phyloP scores from a whole-genome alignment of 257 asterid genomes.

The Nicotiana sylvestris region DNA sequence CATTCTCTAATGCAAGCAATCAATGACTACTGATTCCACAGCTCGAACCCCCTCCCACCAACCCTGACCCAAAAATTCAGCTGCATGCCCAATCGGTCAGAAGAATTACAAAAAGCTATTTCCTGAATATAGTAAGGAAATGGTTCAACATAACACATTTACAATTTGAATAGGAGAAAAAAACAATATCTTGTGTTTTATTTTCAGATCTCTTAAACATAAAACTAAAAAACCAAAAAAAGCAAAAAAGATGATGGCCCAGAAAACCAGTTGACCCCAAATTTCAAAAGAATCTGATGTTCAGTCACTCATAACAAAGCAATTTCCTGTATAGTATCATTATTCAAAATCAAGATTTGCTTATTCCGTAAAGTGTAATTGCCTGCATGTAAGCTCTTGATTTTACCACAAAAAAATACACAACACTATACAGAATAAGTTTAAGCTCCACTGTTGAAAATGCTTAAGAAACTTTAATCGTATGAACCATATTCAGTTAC shows the following conservation, averaged over 20 bases:
- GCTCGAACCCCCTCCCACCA: background rate
- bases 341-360: background rate
- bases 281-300: background rate
- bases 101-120: background rate
- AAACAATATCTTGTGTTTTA: no score
- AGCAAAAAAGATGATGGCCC: no score
- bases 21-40: no score
- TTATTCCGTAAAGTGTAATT: background rate
- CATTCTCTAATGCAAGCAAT: no score
- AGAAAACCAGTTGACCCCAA: no score
- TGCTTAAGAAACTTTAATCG: background rate
- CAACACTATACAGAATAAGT: background rate
- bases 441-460: background rate
- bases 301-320: background rate
- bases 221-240: no score
- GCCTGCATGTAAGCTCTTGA: background rate
- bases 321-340: background rate
- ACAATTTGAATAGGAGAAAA: no score
- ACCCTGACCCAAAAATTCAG: background rate
- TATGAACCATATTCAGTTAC: background rate
- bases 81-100: background rate
- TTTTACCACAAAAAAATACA: background rate
- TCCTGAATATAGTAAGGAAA: background rate
- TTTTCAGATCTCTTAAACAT: no score
- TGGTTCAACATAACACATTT: no score